Percentiles rank a stretch among this genome's conserved stretches.
Evolutionary conservation across 441 rosid genomes (phyloP).

Genomic region (Bocquillonia castaneifolia): DNA sequence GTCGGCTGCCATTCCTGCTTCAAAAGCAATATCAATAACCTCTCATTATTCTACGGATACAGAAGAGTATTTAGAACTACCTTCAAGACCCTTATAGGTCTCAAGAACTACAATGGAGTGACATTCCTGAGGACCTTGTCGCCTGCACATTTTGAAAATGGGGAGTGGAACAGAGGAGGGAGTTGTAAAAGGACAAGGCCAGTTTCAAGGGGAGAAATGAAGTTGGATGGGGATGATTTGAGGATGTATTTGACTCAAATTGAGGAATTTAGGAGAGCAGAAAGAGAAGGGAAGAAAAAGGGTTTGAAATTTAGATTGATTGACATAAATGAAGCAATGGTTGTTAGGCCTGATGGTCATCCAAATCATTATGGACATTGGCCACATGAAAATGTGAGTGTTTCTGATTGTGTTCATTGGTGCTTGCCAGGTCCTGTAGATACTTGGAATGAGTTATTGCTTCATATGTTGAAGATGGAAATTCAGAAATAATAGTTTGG

Average conservation of each 20-base stretch:
- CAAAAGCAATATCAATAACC: constrained; percentile 50
- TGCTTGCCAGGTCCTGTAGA: constrained; percentile 93
- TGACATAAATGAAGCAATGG: constrained; percentile 70
- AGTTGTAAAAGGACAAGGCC: constrained; percentile 72
- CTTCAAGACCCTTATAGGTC: constrained; percentile 36
- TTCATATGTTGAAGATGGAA: constrained; percentile 65
- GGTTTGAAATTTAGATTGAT: constrained; percentile 40
- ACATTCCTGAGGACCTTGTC: constrained; percentile 65
- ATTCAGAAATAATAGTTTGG: constrained; percentile 26
- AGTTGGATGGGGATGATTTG: constrained; percentile 35
- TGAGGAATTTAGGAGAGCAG: constrained; percentile 36
- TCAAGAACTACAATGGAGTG: constrained; percentile 21
- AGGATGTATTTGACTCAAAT: constrained; percentile 44
- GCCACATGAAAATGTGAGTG: constrained; percentile 61
- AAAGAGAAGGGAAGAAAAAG: constrained; percentile 13
- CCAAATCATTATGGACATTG: constrained; percentile 52
- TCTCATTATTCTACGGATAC: constrained; percentile 59
- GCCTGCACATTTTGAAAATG: constrained; percentile 85
- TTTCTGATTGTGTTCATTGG: constrained; percentile 95
- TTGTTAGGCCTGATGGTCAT: constrained; percentile 82
- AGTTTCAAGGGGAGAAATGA: constrained; percentile 22
- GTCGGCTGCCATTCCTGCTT: constrained; percentile 69
- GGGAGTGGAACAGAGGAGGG: constrained; percentile 73
- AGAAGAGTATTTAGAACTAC: constrained; percentile 62
- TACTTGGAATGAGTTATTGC: constrained; percentile 76